Conservation (phyloP, 169 alveolate genomes). For the Plasmodium falciparum region DNA sequence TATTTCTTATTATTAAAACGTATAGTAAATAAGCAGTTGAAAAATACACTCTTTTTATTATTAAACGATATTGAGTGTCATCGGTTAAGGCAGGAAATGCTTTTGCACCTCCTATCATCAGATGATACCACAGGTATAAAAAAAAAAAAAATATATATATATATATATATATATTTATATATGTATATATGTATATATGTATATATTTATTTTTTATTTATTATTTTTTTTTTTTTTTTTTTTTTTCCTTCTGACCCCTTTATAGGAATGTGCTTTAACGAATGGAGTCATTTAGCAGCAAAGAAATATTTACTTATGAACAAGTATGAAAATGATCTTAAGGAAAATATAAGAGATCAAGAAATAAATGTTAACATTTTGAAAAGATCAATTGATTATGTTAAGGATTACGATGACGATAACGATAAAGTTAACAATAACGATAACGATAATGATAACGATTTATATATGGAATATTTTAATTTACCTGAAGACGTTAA, state of each 20-base stretch:
- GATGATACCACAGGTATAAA: conserved; percentile 50
- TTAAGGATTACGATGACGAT: background rate
- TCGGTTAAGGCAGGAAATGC: conserved; percentile 25
- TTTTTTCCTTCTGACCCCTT: background rate
- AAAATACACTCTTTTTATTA: conserved; percentile 60
- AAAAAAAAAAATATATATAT: too few relatives aligned
- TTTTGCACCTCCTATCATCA: background rate
- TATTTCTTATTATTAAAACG: conserved; percentile 26
- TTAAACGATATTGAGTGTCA: conserved; percentile 9
- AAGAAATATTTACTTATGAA: conserved; percentile 37
- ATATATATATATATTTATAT: background rate
- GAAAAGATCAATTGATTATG: background rate
- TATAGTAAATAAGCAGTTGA: conserved; percentile 37
- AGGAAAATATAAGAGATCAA: background rate
- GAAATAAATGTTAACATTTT: background rate
- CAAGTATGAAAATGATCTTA: background rate
- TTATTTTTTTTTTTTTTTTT: background rate
- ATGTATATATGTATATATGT: background rate
- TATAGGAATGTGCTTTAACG: conserved; percentile 25
- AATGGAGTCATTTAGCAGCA: conserved; percentile 47
- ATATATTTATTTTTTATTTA: background rate
- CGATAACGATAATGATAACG: background rate
- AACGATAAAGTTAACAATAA: too few relatives aligned
- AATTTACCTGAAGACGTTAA: conserved; percentile 52
- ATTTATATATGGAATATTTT: conserved; percentile 22